phyloP scores from a whole-genome alignment of 805 yeast genomes.

The Barnettozyma salicaria region DNA sequence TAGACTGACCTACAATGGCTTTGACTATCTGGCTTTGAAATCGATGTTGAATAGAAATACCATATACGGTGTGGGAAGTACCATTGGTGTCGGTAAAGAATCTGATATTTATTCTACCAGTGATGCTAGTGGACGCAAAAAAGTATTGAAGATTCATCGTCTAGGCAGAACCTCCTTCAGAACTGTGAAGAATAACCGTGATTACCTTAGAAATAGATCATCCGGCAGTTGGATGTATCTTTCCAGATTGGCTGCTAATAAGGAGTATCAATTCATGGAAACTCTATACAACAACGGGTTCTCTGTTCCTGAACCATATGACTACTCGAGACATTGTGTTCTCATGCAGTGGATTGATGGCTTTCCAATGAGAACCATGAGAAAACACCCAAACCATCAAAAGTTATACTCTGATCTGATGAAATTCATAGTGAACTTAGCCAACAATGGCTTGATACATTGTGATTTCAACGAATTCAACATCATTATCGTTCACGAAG shows the following conservation, averaged over 20 bases:
- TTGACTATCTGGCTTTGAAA: constrained; percentile 86
- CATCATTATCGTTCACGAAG: constrained; percentile 71
- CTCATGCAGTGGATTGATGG: constrained; percentile 90
- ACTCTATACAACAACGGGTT: constrained; percentile 71
- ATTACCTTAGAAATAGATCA: constrained; percentile 67
- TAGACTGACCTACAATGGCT: constrained; percentile 81
- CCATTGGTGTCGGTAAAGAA: constrained; percentile 96
- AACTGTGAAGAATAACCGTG: constrained; percentile 90
- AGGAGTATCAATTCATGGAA: constrained; percentile 85
- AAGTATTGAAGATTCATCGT: constrained; percentile 85
- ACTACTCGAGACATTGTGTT: constrained; percentile 85
- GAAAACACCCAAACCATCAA: constrained; percentile 62
- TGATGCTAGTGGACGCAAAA: constrained; percentile 55
- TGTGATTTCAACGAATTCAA: constrained; percentile 98
- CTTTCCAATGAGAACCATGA: constrained; percentile 80
- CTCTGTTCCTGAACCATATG: constrained; percentile 82
- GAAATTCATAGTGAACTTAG: constrained; percentile 79
- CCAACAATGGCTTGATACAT: constrained; percentile 85
- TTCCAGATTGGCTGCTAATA: constrained; percentile 84
- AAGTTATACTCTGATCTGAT: constrained; percentile 78
- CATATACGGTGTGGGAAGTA: constrained; percentile 72
- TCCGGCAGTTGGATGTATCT: constrained; percentile 90
- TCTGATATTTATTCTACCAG: constrained; percentile 87
- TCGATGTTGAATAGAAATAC: constrained; percentile 72
- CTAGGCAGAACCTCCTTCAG: constrained; percentile 91